Evolutionary conservation across 495 filamentous ascomycete genomes (phyloP).

Genomic region (Letharia lupina): DNA sequence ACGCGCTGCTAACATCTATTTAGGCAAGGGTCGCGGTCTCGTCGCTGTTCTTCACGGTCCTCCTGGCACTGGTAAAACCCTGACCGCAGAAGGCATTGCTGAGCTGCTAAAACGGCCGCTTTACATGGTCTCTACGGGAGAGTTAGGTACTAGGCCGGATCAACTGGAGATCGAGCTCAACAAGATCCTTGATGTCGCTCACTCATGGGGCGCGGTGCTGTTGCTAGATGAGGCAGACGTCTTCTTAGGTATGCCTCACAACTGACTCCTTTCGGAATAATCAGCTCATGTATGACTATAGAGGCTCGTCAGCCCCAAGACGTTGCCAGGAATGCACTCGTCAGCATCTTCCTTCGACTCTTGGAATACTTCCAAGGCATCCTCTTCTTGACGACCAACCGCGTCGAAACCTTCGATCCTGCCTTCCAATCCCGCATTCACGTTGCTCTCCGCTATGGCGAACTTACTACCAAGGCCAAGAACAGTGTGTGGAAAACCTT

Average conservation of each 20-base stretch:
- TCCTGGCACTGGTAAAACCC: conserved; percentile 80
- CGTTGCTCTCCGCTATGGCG: conserved; percentile 70
- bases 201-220: conserved; percentile 76
- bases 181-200: conserved; percentile 79
- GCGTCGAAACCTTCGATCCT: conserved; percentile 64
- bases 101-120: conserved; percentile 75
- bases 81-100: conserved; percentile 81
- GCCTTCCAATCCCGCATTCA: conserved; percentile 63
- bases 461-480: conserved; percentile 66
- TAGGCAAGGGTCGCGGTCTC: conserved; percentile 66
- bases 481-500: conserved; percentile 84
- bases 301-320: conserved; percentile 64
- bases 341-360: conserved; percentile 64
- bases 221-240: conserved; percentile 74
- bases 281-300: not conserved
- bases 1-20: conserved; percentile 17
- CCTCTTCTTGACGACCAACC: conserved; percentile 74
- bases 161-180: conserved; percentile 71
- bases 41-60: conserved; percentile 74
- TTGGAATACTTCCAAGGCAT: conserved; percentile 75
- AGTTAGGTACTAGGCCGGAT: conserved; percentile 72
- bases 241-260: conserved; percentile 40
- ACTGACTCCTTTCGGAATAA: not conserved
- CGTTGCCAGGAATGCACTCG: conserved; percentile 67
- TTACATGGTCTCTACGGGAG: conserved; percentile 77